A percentile compares a stretch with the other conserved stretches of the same genome.
phyloP scores from a whole-genome alignment of 495 filamentous ascomycete species.

The Sordaria brevicollis region DNA sequence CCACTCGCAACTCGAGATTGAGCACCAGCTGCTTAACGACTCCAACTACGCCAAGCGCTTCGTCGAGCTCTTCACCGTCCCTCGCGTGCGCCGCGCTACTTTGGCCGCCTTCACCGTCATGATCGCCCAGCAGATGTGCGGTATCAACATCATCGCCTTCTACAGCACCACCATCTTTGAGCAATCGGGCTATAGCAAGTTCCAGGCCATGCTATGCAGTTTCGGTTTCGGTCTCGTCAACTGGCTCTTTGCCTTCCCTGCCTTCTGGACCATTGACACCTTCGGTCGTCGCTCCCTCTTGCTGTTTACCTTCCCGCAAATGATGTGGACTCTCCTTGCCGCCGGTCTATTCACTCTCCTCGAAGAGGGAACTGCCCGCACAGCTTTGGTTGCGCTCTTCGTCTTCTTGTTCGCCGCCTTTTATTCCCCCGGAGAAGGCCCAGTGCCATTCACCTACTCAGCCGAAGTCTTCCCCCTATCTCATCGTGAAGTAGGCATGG shows the following conservation, averaged over 20 bases:
- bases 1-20: constrained; percentile 43
- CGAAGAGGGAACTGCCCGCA: constrained; percentile 34
- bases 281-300: constrained; percentile 68
- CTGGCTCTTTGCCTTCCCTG: constrained; percentile 75
- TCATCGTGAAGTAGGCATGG: constrained; percentile 68
- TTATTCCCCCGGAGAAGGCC: constrained; percentile 72
- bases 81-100: constrained; percentile 51
- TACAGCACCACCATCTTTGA: constrained; percentile 69
- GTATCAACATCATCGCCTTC: constrained; percentile 79
- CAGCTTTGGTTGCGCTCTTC: constrained; percentile 57
- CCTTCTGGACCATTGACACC: constrained; percentile 77
- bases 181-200: constrained; percentile 46
- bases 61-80: constrained; percentile 47
- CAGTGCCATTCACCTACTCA: constrained; percentile 72
- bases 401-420: constrained; percentile 63
- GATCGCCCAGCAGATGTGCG: constrained; percentile 81
- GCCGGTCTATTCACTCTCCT: constrained; percentile 65
- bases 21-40: constrained; percentile 22
- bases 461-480: constrained; percentile 70
- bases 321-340: constrained; percentile 68
- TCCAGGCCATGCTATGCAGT: constrained; percentile 56
- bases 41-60: constrained; percentile 43
- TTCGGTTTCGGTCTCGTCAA: constrained; percentile 76
- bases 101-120: constrained; percentile 56
- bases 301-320: constrained; percentile 77